Base-by-base conservation (phyloP, 208 protist genomes). In the Crithidia expoeki region DNA sequence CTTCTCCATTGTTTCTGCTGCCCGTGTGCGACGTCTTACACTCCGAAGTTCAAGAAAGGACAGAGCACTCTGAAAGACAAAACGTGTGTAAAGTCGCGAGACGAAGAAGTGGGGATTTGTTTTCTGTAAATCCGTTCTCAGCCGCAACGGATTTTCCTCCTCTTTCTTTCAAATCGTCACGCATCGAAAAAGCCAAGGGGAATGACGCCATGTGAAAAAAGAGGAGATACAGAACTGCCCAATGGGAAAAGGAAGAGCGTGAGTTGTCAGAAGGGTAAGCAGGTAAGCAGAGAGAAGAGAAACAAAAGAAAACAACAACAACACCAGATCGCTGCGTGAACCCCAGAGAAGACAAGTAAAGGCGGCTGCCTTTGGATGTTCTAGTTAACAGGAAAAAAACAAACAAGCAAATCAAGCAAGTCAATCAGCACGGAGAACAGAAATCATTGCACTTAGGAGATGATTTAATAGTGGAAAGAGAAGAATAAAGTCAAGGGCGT, bases 311-410 rank as follows among this genome's bases (percentile, higher is more conserved):
- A 19, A 63, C 33, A 58, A 65, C 17, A 25, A 33, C 50, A 72
- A 61, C 60, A 23, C 12, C 34, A 44, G 25, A 61, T 53, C 23
- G 47, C 33, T 50, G 61, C 21, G 46, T 52, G 53, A 72, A 69
- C 52, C 63, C 36, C 62, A 33, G 64, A 47, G 51, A 64, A 47
- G 12, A 76, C 38, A 53, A 62, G 44, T 53, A 55, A 61, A 59
- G n/a, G n/a, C n/a, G n/a, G n/a, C n/a, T n/a, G n/a, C n/a, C n/a
- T n/a, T n/a, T n/a, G n/a, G n/a, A n/a, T n/a, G n/a, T n/a, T n/a
- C n/a, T 16, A 67, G 36, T 17, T 4, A 44, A 33, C 28, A 32
- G 44, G 19, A 55, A 32, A 40, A 40, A n/a, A 67, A 49, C 16
- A 47, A 34, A 63, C 44, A 46, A 63, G 14, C 16, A 21, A 47